Base-by-base conservation (phyloP, 164 flowering plant species). In the Aristolochia contorta region DNA sequence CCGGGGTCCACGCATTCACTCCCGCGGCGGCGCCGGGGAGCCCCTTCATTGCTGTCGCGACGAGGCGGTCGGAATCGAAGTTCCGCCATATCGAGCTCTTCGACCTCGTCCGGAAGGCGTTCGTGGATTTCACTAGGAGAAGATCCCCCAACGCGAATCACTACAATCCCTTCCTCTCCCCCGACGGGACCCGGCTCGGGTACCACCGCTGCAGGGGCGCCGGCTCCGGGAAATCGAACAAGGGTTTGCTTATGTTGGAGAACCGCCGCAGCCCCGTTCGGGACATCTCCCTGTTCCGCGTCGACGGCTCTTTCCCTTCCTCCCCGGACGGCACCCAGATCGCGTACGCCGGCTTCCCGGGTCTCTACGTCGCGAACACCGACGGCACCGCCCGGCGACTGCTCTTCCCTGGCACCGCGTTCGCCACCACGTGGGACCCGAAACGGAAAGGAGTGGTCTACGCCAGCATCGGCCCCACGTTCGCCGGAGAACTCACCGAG, bases 1-100 rank as follows among this genome's bases (percentile, higher is more conserved):
- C 92, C 23, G 96, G 94, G 54, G 51, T 88, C 21, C 97, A 91
- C 75, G 85, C 84, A 20, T 91, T 91, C 83, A 88, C 97, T 0
- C 96, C 95, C 1, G 92, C 89, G 10, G 77, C 87, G 52, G 82
- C n/a, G 33, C 19, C 37, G 37, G 43, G 43, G 18, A 25, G 33
- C 58, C 6, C 15, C n/a, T 79, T 81, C 65, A 78, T 91, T 2
- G 96, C 86, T 4, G 71, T 91, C 1, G 90, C 96, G 4, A 91
- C 97, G 0, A 78, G 97, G 57, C 73, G 97, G 65, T 82, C 82
- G 56, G 63, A 46, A 12, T 85, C 91, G 3, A 66, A 67, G 23
- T 91, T 60, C 65, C 87, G 96, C 20, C 98, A 91, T 54, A 75
- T 91, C 6, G 95, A 91, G 77, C 61, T 91, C 46, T 80, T 75